phyloP scores from a whole-genome alignment of 495 filamentous ascomycete species.

The Terfezia boudieri region DNA sequence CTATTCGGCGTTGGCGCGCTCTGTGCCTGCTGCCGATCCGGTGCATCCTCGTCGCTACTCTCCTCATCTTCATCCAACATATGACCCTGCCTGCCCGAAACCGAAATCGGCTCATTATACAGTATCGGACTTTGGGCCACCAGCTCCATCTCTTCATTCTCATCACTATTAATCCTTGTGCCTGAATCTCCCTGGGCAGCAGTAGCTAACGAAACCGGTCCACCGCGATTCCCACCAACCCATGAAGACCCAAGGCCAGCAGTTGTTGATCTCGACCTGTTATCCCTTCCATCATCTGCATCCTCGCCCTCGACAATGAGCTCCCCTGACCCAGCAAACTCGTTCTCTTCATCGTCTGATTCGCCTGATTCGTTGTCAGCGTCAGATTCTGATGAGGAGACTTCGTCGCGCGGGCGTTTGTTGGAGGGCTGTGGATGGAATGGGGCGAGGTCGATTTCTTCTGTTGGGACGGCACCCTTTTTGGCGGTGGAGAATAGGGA shows the following conservation, averaged over 20 bases:
- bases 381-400: not conserved
- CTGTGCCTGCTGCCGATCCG: not conserved
- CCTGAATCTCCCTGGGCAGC: not conserved
- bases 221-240: not conserved
- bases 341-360: not conserved
- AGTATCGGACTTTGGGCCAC: too few relatives aligned
- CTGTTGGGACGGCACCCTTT: not conserved
- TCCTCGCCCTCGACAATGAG: not conserved
- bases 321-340: not conserved
- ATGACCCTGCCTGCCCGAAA: not conserved
- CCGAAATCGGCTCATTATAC: too few relatives aligned
- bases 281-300: not conserved
- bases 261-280: not conserved
- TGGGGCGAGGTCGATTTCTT: not conserved
- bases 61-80: not conserved
- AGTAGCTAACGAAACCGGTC: not conserved
- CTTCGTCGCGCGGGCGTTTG: not conserved
- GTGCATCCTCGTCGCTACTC: not conserved
- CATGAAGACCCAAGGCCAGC: not conserved
- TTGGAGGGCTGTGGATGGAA: not conserved
- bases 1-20: constrained; percentile 1
- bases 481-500: not conserved
- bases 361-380: not conserved
- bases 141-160: not conserved
- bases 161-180: not conserved